A percentile compares a stretch with the other conserved stretches of the same genome.
These are phyloP conservation scores for Fusarium tricinctum DNA, from an alignment of 2,329 filamentous ascomycete genomes.

Conservation along the genomic window DNA sequence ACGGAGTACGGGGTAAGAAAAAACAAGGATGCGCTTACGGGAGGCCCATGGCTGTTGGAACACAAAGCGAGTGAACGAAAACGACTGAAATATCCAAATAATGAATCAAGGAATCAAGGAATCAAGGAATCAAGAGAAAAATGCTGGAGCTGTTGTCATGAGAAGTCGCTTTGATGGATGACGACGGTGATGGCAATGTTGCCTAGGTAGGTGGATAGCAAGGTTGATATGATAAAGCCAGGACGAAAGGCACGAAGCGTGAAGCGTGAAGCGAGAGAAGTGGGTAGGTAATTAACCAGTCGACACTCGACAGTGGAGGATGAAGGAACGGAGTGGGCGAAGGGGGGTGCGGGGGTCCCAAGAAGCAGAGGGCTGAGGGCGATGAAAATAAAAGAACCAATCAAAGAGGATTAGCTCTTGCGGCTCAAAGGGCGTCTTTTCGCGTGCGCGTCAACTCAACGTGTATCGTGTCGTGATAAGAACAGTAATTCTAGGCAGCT, in stretches of 20 bases:
- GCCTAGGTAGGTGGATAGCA: conserved; percentile 27
- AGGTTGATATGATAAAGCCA: conserved; percentile 35
- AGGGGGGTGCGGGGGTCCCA: conserved; percentile 38
- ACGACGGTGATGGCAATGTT: conserved; percentile 35
- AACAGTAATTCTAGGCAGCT: background rate
- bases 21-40: conserved; percentile 59
- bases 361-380: conserved; percentile 11
- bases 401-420: conserved; percentile 4
- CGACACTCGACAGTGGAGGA: conserved; percentile 25
- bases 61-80: conserved; percentile 33
- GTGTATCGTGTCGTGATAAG: conserved; percentile 26
- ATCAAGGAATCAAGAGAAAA: too few species aligned
- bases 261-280: conserved; percentile 25
- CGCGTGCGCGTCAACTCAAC: conserved; percentile 34
- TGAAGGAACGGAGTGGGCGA: conserved; percentile 45
- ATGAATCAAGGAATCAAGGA: background rate
- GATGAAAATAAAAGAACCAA: conserved; percentile 32
- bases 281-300: conserved; percentile 36
- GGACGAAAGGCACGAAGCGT: conserved; percentile 37
- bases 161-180: conserved; percentile 15
- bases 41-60: conserved; percentile 58
- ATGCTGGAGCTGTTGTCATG: conserved; percentile 11
- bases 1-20: conserved; percentile 26
- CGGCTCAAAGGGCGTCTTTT: conserved; percentile 29
- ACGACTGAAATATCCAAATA: conserved; percentile 13